Conservation (phyloP, 179 eudicot species). For the Actinidia chinensis region DNA sequence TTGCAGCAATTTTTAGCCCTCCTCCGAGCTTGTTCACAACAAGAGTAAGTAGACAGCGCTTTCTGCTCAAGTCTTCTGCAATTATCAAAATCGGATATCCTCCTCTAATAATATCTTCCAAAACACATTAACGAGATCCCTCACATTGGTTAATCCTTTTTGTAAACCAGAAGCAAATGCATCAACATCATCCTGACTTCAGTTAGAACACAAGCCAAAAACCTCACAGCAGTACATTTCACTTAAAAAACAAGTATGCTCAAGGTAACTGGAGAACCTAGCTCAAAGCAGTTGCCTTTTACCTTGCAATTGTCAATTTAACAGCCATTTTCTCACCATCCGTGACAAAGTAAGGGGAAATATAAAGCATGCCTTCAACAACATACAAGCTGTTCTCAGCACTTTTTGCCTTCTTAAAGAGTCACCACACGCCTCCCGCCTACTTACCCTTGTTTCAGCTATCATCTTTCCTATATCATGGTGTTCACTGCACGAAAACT, state of each 20-base stretch:
- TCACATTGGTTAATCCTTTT: slow-evolving; percentile 70
- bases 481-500: slow-evolving; percentile 86
- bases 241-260: neutral
- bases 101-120: slow-evolving; percentile 70
- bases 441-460: slow-evolving; percentile 72
- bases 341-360: slow-evolving; percentile 87
- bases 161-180: slow-evolving; percentile 74
- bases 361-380: slow-evolving; percentile 88
- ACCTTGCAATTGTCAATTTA: slow-evolving; percentile 83
- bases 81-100: slow-evolving; percentile 64
- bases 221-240: neutral
- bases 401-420: slow-evolving; percentile 68
- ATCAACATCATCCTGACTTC: slow-evolving; percentile 22
- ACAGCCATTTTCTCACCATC: slow-evolving; percentile 81
- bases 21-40: slow-evolving; percentile 90
- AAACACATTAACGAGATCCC: slow-evolving; percentile 64
- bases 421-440: slow-evolving; percentile 89
- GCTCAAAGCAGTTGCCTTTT: neutral
- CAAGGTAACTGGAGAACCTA: neutral
- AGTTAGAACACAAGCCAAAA: neutral
- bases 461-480: slow-evolving; percentile 79
- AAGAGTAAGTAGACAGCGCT: slow-evolving; percentile 70
- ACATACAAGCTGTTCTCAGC: slow-evolving; percentile 61
- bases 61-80: slow-evolving; percentile 89
- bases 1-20: slow-evolving; percentile 75